These are phyloP conservation scores for Blastocladiella emersonii DNA, from an alignment of 371 early-diverging fungal species.

Conservation along the genomic window DNA sequence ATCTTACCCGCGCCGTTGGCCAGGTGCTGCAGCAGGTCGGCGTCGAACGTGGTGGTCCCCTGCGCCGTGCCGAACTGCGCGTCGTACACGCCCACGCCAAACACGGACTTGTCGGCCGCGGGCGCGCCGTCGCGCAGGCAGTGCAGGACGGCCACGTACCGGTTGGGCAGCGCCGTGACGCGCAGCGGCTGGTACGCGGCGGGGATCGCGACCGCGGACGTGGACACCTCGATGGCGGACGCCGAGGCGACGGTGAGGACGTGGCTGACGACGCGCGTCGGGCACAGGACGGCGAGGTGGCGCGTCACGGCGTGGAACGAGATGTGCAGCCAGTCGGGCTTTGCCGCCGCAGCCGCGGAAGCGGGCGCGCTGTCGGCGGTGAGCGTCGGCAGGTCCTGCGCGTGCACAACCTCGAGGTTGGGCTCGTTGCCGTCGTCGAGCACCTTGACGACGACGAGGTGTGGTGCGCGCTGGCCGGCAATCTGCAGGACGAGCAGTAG, in stretches of 20 bases:
- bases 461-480: no score
- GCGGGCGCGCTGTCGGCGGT: no score
- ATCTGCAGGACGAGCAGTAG: not conserved
- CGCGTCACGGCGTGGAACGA: not conserved
- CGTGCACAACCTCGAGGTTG: no score
- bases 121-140: no score
- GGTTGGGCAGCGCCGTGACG: not conserved
- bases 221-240: no score
- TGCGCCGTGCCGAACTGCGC: not conserved
- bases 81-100: not conserved
- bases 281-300: not conserved
- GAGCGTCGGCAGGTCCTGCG: no score
- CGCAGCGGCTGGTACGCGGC: no score
- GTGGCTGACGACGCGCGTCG: no score
- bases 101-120: not conserved
- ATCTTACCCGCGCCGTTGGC: no score
- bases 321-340: not conserved
- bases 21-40: no score
- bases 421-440: not conserved
- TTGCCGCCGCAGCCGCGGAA: not conserved
- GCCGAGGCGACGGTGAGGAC: no score
- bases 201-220: not conserved
- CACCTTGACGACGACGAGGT: not conserved
- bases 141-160: not conserved
- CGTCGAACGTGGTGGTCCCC: no score